Conservation (phyloP, 1,139 yeast genomes). For the Kurtzmaniella quercitrusa region DNA sequence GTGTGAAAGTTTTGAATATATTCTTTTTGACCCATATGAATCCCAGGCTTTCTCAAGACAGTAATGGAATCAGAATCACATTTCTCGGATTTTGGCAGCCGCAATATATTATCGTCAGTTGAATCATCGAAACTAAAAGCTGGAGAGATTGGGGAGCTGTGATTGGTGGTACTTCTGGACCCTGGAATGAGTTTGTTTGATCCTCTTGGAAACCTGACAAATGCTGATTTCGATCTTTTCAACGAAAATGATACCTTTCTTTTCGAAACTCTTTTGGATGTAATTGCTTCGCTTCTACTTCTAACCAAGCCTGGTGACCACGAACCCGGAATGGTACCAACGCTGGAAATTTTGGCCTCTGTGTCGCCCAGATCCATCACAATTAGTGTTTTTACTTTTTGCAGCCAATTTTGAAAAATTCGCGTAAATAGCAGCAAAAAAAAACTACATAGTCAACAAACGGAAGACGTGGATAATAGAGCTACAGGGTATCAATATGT, state of each 20-base stretch:
- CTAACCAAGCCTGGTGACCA: background rate
- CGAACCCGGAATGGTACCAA: background rate
- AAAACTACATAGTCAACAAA: too few species aligned
- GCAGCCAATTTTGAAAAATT: background rate
- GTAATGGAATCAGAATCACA: background rate
- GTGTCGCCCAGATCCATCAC: background rate
- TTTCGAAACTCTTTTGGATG: constrained; percentile 7
- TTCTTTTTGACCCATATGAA: background rate
- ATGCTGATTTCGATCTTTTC: constrained; percentile 2
- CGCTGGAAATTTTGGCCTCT: background rate
- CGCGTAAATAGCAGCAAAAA: background rate
- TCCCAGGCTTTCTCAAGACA: background rate
- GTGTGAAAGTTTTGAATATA: background rate
- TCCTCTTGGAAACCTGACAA: background rate
- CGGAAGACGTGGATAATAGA: too few species aligned
- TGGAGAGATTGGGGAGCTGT: background rate
- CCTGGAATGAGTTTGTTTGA: background rate
- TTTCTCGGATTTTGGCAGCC: background rate
- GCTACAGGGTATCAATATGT: background rate
- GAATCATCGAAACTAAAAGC: background rate
- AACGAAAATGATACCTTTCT: constrained; percentile 14
- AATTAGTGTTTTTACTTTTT: background rate
- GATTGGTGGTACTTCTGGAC: background rate
- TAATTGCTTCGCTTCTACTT: constrained; percentile 7
- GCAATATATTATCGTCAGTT: background rate